Evolutionary conservation across 2,329 filamentous ascomycete genomes (phyloP).

Genomic region (Aspergillus ochraceoroseus): DNA sequence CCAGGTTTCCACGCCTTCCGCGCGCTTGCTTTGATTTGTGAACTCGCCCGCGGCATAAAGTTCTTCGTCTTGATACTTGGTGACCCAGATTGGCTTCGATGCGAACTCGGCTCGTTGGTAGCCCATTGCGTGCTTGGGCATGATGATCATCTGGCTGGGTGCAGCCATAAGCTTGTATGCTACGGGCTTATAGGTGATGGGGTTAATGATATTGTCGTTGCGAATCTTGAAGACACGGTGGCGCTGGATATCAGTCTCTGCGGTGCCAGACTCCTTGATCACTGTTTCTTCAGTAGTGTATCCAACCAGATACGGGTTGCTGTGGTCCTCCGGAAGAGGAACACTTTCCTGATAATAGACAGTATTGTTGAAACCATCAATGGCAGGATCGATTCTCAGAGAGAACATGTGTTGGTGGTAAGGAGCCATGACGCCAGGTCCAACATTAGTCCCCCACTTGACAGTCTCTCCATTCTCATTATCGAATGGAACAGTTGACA

Average conservation of each 20-base stretch:
- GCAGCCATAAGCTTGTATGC: slow-evolving; percentile 55
- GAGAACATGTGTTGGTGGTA: slow-evolving; percentile 77
- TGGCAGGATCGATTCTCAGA: slow-evolving; percentile 58
- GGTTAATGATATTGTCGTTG: slow-evolving; percentile 50
- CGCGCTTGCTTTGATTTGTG: slow-evolving; percentile 54
- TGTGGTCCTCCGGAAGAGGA: slow-evolving; percentile 53
- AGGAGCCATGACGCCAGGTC: slow-evolving; percentile 62
- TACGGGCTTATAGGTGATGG: slow-evolving; percentile 51
- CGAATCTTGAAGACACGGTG: slow-evolving; percentile 57
- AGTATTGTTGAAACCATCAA: slow-evolving; percentile 54
- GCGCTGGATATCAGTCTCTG: slow-evolving; percentile 46
- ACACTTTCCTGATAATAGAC: slow-evolving; percentile 57
- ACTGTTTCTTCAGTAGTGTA: slow-evolving; percentile 50
- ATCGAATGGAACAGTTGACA: slow-evolving; percentile 64
- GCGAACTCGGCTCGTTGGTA: slow-evolving; percentile 52
- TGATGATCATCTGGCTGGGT: slow-evolving; percentile 56
- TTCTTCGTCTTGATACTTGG: slow-evolving; percentile 51
- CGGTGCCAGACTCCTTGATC: slow-evolving; percentile 46
- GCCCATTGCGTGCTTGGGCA: slow-evolving; percentile 47
- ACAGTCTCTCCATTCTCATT: slow-evolving; percentile 55
- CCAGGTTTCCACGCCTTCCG: slow-evolving; percentile 53
- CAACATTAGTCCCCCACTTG: slow-evolving; percentile 63
- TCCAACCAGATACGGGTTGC: slow-evolving; percentile 49
- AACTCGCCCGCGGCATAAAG: slow-evolving; percentile 53
- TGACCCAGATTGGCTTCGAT: slow-evolving; percentile 53